These are phyloP conservation scores for Aspergillus persii DNA, from an alignment of 2,329 filamentous ascomycete species.

Conservation along the genomic window DNA sequence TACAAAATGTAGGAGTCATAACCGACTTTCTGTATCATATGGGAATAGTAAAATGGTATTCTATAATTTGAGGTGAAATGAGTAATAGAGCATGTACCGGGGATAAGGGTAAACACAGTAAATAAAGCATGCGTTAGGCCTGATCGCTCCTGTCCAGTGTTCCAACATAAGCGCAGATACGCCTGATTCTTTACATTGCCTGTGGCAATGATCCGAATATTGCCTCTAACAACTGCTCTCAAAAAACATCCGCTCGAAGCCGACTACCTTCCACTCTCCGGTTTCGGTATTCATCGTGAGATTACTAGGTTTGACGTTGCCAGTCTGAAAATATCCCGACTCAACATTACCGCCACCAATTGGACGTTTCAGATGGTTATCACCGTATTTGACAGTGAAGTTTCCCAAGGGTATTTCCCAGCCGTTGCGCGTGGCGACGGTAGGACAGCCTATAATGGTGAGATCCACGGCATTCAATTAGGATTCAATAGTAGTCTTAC, in stretches of 20 bases:
- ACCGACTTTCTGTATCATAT: no score
- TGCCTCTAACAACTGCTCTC: no score
- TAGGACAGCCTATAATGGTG: slow-evolving; percentile 30
- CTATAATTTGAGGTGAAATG: no score
- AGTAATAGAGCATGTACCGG: no score
- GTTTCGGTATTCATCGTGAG: slow-evolving; percentile 35
- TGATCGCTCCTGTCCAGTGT: no score
- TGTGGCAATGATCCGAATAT: no score
- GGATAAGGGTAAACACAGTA: no score
- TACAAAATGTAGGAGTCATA: no score
- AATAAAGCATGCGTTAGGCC: no score
- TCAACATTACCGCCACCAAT: slow-evolving; percentile 49
- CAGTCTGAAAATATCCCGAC: slow-evolving; percentile 36
- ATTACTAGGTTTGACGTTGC: slow-evolving; percentile 31
- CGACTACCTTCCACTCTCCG: slow-evolving; percentile 18
- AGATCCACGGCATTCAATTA: background rate
- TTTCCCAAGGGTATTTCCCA: slow-evolving; percentile 67
- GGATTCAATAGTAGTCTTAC: slow-evolving; percentile 54
- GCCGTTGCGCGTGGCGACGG: slow-evolving; percentile 47
- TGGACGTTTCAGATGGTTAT: slow-evolving; percentile 57
- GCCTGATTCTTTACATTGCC: no score
- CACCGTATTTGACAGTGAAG: slow-evolving; percentile 64
- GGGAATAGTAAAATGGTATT: no score
- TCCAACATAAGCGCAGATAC: no score
- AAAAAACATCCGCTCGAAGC: slow-evolving; percentile 14